Percentiles rank a stretch among this genome's conserved stretches.
phyloP scores from a whole-genome alignment of 345 rosid species.

The Arabidopsis suecica region DNA sequence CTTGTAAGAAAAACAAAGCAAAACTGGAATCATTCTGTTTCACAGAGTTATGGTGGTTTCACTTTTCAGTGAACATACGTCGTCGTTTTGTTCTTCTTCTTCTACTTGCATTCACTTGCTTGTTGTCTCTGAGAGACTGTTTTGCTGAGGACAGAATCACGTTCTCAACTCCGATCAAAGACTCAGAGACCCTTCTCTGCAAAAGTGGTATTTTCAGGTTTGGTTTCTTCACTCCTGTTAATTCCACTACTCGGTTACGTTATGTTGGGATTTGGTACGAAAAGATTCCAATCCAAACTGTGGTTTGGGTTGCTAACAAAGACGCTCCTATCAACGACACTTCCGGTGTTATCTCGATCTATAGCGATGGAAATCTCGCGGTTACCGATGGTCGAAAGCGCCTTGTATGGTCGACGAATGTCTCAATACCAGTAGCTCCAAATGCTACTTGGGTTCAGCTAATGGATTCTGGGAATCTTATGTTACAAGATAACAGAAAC shows the following conservation, averaged over 20 bases:
- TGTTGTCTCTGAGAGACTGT: conserved; percentile 26
- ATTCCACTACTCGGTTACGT: conserved; percentile 44
- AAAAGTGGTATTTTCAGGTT: conserved; percentile 47
- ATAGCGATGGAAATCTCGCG: conserved; percentile 57
- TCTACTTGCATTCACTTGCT: conserved; percentile 35
- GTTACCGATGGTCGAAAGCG: conserved; percentile 47
- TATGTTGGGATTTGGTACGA: conserved; percentile 68
- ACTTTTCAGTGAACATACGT: neutral
- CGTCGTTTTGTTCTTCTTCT: conserved; percentile 27
- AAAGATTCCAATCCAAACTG: conserved; percentile 31
- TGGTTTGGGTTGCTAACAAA: conserved; percentile 66
- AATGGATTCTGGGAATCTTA: conserved; percentile 58
- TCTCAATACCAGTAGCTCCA: conserved; percentile 30
- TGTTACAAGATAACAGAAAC: conserved; percentile 39
- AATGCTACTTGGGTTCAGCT: conserved; percentile 51
- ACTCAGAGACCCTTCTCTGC: conserved; percentile 49
- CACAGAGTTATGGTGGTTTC: conserved; percentile 16
- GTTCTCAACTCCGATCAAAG: conserved; percentile 44
- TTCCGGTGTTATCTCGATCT: conserved; percentile 53
- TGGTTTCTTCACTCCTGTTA: conserved; percentile 65
- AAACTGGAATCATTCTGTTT: neutral
- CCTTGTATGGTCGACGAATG: conserved; percentile 62
- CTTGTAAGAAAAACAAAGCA: neutral
- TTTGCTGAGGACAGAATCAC: conserved; percentile 46
- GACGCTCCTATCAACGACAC: conserved; percentile 52